These are phyloP conservation scores for Alternaria conjuncta DNA, from an alignment of 2,329 filamentous ascomycete genomes.

Conservation along the genomic window DNA sequence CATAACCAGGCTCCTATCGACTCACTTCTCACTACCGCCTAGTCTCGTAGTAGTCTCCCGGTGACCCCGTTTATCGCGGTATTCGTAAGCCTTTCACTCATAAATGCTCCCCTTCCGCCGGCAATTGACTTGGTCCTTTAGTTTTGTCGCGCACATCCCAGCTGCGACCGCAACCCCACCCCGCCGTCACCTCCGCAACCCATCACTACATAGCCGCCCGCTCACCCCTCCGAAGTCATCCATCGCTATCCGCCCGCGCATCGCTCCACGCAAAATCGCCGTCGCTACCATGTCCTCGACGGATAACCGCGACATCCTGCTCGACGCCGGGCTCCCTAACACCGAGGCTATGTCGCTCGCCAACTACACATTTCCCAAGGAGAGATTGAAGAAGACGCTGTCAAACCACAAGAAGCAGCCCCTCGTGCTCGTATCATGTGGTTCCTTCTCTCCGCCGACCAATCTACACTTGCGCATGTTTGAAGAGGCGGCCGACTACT, in stretches of 20 bases:
- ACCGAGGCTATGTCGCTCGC: conserved; percentile 46
- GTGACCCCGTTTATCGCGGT: conserved; percentile 13
- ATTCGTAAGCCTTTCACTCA: conserved; percentile 23
- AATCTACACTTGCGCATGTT: conserved; percentile 86
- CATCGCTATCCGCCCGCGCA: conserved; percentile 9
- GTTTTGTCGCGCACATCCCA: conserved; percentile 7
- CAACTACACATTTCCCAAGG: conserved; percentile 67
- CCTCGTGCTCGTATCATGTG: conserved; percentile 72
- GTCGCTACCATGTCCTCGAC: conserved; percentile 32
- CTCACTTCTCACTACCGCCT: conserved; percentile 24
- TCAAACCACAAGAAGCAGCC: conserved; percentile 64
- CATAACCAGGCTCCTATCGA: conserved; percentile 17
- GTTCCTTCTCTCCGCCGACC: conserved; percentile 75
- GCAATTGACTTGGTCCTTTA: conserved; percentile 23
- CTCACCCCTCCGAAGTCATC: conserved; percentile 14
- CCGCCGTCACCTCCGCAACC: conserved; percentile 1
- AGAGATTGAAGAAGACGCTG: conserved; percentile 64
- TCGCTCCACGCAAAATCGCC: conserved; percentile 1
- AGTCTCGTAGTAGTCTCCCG: conserved; percentile 19
- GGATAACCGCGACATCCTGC: conserved; percentile 24
- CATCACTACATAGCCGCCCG: conserved; percentile 11
- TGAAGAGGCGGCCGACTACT: conserved; percentile 83
- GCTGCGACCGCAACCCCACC: conserved; percentile 5
- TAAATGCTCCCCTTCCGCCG: conserved; percentile 19
- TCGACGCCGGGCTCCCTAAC: conserved; percentile 33